Evolutionary conservation across 176 grass and related monocot genomes (phyloP), one percentile per base, ranked within the genome.

Genomic region (Alloteropsis semialata): DNA sequence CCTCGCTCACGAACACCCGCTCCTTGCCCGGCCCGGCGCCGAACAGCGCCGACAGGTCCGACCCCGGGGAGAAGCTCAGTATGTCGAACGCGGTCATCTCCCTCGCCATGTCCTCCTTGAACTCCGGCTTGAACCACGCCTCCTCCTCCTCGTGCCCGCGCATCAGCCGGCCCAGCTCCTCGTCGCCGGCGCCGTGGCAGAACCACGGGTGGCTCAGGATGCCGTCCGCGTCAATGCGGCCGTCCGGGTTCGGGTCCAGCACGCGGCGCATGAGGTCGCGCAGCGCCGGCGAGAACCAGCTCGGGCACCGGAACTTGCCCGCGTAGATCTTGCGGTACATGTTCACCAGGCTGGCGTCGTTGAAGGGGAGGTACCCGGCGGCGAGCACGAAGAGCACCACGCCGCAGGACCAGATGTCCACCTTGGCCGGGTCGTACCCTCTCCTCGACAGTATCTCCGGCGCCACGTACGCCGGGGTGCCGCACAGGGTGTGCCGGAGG

Each of bases 311-410:
- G 88, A 93, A 94, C 21, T 75, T 25, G 9, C 86, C 92, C 25
- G 81, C 84, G 86, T 91, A 93, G 85, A 98, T 98, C 90, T 93
- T 98, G 57, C 85, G 87, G 86, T 95, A 98, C 88, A 98, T 94
- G 86, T 90, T 93, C 32, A 82, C 72, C 18, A 98, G 89, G 83
- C 94, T 95, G 16, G 81, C 68, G 84, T 95, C 88, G 86, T 98
- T 98, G 85, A 98, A 98, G n/a, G 95, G 95, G 48, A 98, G 91
- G 82, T 98, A 98, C 0, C 95, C 95, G 0, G 95, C 95, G 74
- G 80, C 82, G 81, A 98, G 92, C 8, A 93, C 90, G 86, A 93
- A 98, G 0, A 98, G 92, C 74, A 98, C 90, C 0, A 98, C 90
- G 63, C 95, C 95, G 79, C 92, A 94, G 6, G 95, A 98, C 95